A percentile compares a stretch with the other conserved stretches of the same genome.
phyloP scores from a whole-genome alignment of 1,139 yeast genomes.

The Yarrowia galli region DNA sequence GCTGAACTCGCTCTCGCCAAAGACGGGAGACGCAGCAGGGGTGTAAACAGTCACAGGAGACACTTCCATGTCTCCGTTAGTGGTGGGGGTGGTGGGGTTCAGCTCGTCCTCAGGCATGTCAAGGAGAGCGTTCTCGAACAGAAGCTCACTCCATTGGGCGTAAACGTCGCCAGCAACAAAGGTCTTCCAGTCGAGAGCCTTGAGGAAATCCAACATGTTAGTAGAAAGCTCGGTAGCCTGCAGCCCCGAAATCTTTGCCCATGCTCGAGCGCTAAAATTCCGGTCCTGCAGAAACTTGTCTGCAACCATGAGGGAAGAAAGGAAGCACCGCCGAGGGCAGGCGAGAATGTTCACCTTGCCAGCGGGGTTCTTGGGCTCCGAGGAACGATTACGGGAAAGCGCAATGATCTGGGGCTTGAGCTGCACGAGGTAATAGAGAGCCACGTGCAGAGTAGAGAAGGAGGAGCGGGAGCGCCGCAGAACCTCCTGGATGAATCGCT shows the following conservation, averaged over 20 bases:
- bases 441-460: constrained; percentile 67
- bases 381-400: constrained; percentile 33
- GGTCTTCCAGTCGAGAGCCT: constrained; percentile 62
- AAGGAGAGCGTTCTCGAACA: constrained; percentile 49
- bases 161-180: constrained; percentile 60
- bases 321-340: constrained; percentile 71
- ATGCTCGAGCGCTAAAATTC: constrained; percentile 71
- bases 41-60: constrained; percentile 37
- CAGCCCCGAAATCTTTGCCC: constrained; percentile 79
- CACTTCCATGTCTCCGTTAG: constrained; percentile 20
- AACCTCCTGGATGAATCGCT: constrained; percentile 65
- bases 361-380: constrained; percentile 40
- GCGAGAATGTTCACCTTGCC: constrained; percentile 42
- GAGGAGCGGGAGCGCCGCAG: constrained; percentile 73
- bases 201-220: constrained; percentile 64
- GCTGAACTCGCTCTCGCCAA: constrained; percentile 34
- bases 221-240: constrained; percentile 57
- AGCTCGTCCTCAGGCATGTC: constrained; percentile 34
- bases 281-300: constrained; percentile 78
- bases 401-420: constrained; percentile 49
- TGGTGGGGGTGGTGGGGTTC: constrained; percentile 4
- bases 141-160: constrained; percentile 59
- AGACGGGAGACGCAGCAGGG: constrained; percentile 38
- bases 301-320: constrained; percentile 71
- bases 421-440: constrained; percentile 67